phyloP scores from a whole-genome alignment of 2,329 filamentous ascomycete genomes.

The Pseudocercospora cruenta region DNA sequence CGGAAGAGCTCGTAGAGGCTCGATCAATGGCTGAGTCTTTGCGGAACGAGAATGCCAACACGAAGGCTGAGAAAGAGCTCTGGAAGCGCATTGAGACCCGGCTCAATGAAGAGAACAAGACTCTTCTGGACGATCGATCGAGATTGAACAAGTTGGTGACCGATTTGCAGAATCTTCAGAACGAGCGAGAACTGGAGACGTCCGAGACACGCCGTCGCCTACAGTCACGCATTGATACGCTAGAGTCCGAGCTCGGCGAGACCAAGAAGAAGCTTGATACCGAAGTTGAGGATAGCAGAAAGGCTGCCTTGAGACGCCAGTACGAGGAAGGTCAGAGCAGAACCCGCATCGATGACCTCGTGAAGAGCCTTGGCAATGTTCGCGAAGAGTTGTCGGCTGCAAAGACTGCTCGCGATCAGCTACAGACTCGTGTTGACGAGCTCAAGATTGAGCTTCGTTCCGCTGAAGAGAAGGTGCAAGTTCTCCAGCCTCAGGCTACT shows the following conservation, averaged over 20 bases:
- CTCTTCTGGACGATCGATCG: constrained; percentile 78
- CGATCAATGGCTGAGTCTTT: constrained; percentile 81
- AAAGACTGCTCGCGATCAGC: constrained; percentile 85
- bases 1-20: constrained; percentile 88
- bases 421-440: constrained; percentile 87
- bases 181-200: constrained; percentile 85
- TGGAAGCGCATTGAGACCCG: constrained; percentile 93
- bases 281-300: constrained; percentile 83
- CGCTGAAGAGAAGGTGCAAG: constrained; percentile 82
- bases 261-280: constrained; percentile 82
- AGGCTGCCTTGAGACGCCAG: constrained; percentile 80
- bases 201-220: constrained; percentile 79
- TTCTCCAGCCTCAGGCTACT: constrained; percentile 78
- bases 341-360: constrained; percentile 89
- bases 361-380: constrained; percentile 74
- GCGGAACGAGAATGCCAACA: constrained; percentile 85
- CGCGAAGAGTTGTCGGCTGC: constrained; percentile 84
- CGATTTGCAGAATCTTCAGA: constrained; percentile 84
- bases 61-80: constrained; percentile 91
- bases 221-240: constrained; percentile 73
- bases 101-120: constrained; percentile 85
- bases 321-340: constrained; percentile 87
- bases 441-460: constrained; percentile 84
- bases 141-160: constrained; percentile 81
- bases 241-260: constrained; percentile 77